These are phyloP conservation scores for Breynia disticha DNA, from an alignment of 441 rosid genomes.

Conservation along the genomic window DNA sequence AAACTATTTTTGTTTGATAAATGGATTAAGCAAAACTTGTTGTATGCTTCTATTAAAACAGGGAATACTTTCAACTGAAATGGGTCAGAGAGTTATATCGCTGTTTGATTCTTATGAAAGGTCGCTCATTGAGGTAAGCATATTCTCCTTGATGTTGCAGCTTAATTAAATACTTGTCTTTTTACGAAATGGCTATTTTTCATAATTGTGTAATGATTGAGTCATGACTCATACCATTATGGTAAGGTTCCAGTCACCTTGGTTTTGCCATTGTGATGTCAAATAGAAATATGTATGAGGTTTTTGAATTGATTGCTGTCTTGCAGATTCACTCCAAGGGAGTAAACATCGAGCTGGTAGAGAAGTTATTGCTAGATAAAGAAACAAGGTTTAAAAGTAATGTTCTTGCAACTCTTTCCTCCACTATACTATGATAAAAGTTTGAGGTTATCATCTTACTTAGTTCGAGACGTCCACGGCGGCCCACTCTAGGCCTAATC, in stretches of 20 bases:
- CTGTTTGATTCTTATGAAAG: conserved; percentile 67
- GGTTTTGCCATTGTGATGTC: not conserved
- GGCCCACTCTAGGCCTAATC: no score
- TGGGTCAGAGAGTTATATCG: conserved; percentile 62
- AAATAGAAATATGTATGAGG: not conserved
- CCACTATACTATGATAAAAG: no score
- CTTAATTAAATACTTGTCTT: conserved; percentile 1
- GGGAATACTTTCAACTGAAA: conserved; percentile 98
- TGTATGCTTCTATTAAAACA: conserved; percentile 20
- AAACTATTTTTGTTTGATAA: no score
- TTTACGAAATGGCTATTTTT: not conserved
- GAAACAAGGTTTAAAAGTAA: conserved; percentile 65
- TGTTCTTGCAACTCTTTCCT: conserved; percentile 4
- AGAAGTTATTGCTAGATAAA: conserved; percentile 58
- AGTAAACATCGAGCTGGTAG: conserved; percentile 62
- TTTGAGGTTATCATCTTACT: no score
- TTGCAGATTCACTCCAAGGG: conserved; percentile 84
- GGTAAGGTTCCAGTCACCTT: no score
- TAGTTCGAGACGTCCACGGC: no score
- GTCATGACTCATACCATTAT: not conserved
- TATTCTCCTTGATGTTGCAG: conserved; percentile 13
- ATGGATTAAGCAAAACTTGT: not conserved
- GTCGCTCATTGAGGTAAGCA: conserved; percentile 73
- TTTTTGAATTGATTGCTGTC: not conserved
- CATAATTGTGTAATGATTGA: not conserved